These are phyloP conservation scores for Malus domestica DNA, from an alignment of 306 rosid species.

Conservation along the genomic window DNA sequence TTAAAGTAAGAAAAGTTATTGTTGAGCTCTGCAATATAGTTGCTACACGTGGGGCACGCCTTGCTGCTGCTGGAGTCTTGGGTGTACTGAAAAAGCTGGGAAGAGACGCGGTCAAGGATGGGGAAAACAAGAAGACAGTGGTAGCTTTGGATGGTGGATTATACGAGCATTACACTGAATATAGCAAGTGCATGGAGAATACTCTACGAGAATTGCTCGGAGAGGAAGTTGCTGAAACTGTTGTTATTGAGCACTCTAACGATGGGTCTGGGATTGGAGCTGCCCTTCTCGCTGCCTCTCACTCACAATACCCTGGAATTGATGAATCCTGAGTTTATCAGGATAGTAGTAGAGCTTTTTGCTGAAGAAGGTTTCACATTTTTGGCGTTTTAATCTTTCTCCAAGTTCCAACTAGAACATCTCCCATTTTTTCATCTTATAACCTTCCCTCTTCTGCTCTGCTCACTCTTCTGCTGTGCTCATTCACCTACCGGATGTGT, in stretches of 20 bases:
- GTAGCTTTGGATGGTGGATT: conserved; percentile 89
- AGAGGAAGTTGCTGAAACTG: conserved; percentile 35
- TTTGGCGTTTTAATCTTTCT: not conserved
- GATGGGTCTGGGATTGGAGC: conserved; percentile 96
- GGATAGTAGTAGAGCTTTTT: conserved; percentile 14
- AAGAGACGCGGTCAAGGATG: conserved; percentile 36
- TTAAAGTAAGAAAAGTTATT: conserved; percentile 47
- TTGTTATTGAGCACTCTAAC: conserved; percentile 49
- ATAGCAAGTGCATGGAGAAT: conserved; percentile 62
- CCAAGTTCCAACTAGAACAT: not conserved
- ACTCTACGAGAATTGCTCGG: conserved; percentile 65
- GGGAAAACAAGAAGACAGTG: conserved; percentile 42
- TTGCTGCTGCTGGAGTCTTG: conserved; percentile 77
- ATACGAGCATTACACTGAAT: conserved; percentile 71
- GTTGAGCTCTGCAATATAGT: conserved; percentile 67
- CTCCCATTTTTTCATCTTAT: not conserved
- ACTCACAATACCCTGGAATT: conserved; percentile 49
- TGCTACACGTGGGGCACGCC: conserved; percentile 84
- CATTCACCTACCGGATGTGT: conserved; percentile 1
- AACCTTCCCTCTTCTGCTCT: not conserved
- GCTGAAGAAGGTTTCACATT: conserved; percentile 10
- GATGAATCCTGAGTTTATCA: conserved; percentile 27
- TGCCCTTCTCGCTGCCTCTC: conserved; percentile 79
- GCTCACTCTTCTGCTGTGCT: not conserved
- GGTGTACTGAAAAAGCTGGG: conserved; percentile 80